A percentile compares a stretch with the other conserved stretches of the same genome.
phyloP scores from a whole-genome alignment of 257 asterid genomes.

The Solanum habrochaites region DNA sequence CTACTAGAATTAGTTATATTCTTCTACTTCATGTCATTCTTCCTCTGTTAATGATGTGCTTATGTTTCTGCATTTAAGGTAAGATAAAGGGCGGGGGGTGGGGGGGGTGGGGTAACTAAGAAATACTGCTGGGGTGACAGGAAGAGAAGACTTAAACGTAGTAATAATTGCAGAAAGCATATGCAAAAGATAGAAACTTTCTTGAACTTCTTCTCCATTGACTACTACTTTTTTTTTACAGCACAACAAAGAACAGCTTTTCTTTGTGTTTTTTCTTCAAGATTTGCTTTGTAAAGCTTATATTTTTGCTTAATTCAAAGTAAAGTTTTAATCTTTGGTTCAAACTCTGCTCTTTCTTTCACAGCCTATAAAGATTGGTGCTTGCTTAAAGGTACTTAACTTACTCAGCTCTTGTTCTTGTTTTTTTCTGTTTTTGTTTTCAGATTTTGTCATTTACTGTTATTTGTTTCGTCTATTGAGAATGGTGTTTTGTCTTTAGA shows the following conservation, averaged over 20 bases:
- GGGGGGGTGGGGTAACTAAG: neutral
- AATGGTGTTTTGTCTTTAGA: neutral
- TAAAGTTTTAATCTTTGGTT: neutral
- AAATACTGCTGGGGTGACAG: neutral
- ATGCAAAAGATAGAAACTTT: neutral
- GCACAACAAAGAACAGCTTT: neutral
- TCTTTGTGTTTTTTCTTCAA: neutral
- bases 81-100: no score
- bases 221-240: neutral
- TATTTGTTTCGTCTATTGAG: neutral
- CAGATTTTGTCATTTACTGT: neutral
- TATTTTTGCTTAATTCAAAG: neutral
- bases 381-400: neutral
- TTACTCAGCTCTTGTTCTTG: neutral
- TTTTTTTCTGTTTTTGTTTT: neutral
- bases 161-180: neutral
- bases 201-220: neutral
- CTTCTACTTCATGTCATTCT: no score
- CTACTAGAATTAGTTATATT: no score
- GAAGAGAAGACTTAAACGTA: neutral
- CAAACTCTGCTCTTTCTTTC: neutral
- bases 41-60: no score
- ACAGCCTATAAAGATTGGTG: neutral
- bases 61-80: no score
- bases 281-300: neutral